Evolutionary conservation across 352 stramenopile species (phyloP).

Genomic region (Pythium insidiosum): DNA sequence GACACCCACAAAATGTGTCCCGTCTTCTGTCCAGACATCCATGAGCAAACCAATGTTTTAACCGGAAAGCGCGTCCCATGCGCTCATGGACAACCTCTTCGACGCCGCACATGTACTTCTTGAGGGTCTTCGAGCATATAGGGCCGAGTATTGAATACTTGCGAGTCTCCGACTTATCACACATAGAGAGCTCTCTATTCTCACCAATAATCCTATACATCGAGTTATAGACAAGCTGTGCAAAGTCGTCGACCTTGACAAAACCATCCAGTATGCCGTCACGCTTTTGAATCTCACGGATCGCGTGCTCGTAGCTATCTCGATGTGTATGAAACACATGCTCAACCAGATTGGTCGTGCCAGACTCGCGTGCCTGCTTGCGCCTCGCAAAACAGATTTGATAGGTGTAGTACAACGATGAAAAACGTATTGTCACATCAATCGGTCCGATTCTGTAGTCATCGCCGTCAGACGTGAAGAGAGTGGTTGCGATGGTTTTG

Average conservation of each 20-base stretch:
- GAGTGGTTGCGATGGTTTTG: too few relatives aligned
- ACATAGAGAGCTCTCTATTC: conserved; percentile 9
- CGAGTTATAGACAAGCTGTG: too few relatives aligned
- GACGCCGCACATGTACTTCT: conserved; percentile 6
- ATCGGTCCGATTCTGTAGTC: too few relatives aligned
- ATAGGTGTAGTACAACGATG: too few relatives aligned
- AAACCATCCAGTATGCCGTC: not conserved
- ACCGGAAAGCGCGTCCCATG: not conserved
- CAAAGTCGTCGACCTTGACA: conserved; percentile 2
- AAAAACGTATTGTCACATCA: too few relatives aligned
- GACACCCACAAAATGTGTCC: conserved; percentile 7
- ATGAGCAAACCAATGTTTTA: conserved; percentile 9
- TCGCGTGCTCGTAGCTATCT: not conserved
- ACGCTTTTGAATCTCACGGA: not conserved
- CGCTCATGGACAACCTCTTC: conserved; percentile 1
- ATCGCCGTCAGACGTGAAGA: too few relatives aligned
- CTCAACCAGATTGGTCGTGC: not conserved
- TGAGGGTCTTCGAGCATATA: conserved; percentile 4
- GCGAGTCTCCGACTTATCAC: conserved; percentile 8
- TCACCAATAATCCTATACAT: conserved; percentile 13
- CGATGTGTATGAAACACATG: not conserved
- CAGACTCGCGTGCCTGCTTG: not conserved
- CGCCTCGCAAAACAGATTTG: not conserved
- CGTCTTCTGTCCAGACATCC: conserved; percentile 12
- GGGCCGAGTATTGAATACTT: conserved; percentile 16